Evolutionary conservation across 257 asterid genomes (phyloP).

Genomic region (Solanum lycopersicoides): DNA sequence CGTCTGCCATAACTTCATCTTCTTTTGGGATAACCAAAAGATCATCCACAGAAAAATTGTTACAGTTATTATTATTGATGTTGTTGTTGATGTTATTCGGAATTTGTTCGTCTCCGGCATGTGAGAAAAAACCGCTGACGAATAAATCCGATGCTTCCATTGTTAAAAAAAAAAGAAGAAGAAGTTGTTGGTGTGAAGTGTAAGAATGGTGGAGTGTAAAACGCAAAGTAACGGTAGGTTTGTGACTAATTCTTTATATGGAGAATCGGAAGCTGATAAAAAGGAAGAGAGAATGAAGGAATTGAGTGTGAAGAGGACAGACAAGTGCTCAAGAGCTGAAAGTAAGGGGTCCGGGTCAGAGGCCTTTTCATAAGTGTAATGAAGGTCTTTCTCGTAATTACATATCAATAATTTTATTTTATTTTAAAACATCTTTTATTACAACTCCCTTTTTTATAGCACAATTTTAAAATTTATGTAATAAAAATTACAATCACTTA

Average conservation of each 20-base stretch:
- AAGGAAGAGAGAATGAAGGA: conserved; percentile 11
- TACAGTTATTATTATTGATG: conserved; percentile 2
- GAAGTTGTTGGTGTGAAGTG: background rate
- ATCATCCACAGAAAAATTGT: conserved; percentile 61
- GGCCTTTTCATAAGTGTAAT: conserved; percentile 62
- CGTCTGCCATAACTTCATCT: conserved; percentile 80
- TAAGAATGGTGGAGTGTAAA: background rate
- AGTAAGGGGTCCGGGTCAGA: conserved; percentile 20
- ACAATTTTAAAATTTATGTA: background rate
- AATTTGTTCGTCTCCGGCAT: conserved; percentile 4
- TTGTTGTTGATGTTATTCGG: background rate
- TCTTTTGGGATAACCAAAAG: conserved; percentile 83
- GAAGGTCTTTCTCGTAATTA: conserved; percentile 14
- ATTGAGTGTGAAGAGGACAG: conserved; percentile 25
- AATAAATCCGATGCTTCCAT: conserved; percentile 34
- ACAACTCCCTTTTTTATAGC: background rate
- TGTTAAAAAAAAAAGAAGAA: background rate
- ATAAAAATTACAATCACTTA: background rate
- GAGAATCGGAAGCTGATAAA: background rate
- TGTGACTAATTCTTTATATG: background rate
- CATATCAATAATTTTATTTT: background rate
- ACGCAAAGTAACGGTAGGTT: conserved; percentile 18
- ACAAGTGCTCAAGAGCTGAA: conserved; percentile 34
- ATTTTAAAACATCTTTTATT: background rate
- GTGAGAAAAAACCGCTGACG: conserved; percentile 13